A percentile compares a stretch with the other conserved stretches of the same genome.
phyloP scores from a whole-genome alignment of 345 rosid genomes.

The Hibiscus tridactylites region DNA sequence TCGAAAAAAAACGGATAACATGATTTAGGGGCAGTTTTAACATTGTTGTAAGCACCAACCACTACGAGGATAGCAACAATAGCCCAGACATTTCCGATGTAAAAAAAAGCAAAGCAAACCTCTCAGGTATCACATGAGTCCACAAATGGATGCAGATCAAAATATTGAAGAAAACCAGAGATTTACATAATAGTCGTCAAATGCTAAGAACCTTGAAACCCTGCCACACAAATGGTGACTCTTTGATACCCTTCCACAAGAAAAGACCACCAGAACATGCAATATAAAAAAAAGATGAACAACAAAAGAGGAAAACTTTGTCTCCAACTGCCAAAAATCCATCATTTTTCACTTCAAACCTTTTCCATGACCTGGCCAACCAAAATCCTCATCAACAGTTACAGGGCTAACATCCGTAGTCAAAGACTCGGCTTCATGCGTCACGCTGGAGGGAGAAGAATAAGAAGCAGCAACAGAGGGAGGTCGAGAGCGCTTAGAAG shows the following conservation, averaged over 20 bases:
- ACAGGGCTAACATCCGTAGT: conserved; percentile 9
- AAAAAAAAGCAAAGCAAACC: too few species aligned
- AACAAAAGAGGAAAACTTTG: too few species aligned
- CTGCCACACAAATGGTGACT: background rate
- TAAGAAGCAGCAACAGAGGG: conserved; percentile 12
- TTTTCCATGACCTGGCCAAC: conserved; percentile 46
- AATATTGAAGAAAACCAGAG: background rate
- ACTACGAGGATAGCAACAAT: too few species aligned
- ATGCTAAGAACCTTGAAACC: conserved; percentile 3
- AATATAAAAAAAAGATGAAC: too few species aligned
- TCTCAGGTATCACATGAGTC: too few species aligned
- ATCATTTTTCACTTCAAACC: conserved; percentile 25
- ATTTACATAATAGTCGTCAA: conserved; percentile 15
- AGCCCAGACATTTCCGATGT: too few species aligned
- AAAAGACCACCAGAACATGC: too few species aligned
- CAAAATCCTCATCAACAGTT: conserved; percentile 31
- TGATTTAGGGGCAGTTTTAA: too few species aligned
- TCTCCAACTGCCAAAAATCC: background rate
- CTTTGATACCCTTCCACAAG: background rate
- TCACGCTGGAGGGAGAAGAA: conserved; percentile 11
- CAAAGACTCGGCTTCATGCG: conserved; percentile 23
- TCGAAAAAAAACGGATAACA: too few species aligned
- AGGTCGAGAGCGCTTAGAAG: conserved; percentile 40
- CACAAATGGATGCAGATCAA: background rate
- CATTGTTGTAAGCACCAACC: too few species aligned